Evolutionary conservation across 768 basidiomycete species (phyloP), one percentile per base, ranked within the genome.

Genomic region (Amanita inopinata): DNA sequence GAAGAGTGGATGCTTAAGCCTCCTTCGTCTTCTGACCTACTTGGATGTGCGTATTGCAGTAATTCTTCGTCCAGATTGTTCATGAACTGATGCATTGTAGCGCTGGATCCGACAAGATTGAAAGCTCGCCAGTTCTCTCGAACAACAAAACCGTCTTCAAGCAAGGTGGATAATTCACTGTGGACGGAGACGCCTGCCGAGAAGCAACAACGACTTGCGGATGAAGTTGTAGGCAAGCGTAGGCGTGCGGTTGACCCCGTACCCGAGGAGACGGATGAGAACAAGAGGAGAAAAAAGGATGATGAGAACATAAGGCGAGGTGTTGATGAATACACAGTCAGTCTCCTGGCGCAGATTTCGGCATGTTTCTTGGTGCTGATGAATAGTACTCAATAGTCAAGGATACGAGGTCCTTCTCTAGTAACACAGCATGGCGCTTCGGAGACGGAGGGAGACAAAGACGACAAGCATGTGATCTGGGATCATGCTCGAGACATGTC

Each of bases 1-100:
- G 89, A 97, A 14, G 92, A 93, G 59, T 99, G 96, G 96, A 99
- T 99, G 96, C 71, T 98, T 33, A 83, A 85, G 1, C 94, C 94
- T 1, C 94, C 96, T 0, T 78, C 82, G 14, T 75, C 80, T 1
- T 80, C 85, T 1, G 85, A 86, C 48, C 60, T 94, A 9, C 68
- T 93, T 3, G 74, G 73, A 35, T 81, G 90, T 93, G 52, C 49
- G 83, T 73, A 10, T n/a, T n/a, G n/a, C n/a, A 12, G 12, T 12
- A 24, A 12, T 33, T 25, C 24, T 33, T 20, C 19, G 25, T 8
- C 20, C 27, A 7, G 48, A 11, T 33, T 24, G 11, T 19, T 41
- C 5, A 12, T n/a, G 4, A 41, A n/a, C 33, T 44, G 23, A 47
- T 20, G 34, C 33, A 15, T 18, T 23, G 50, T 40, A 91, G 90